Evolutionary conservation across 2,329 filamentous ascomycete genomes (phyloP).

Genomic region (Trichoderma atrobrunneum): DNA sequence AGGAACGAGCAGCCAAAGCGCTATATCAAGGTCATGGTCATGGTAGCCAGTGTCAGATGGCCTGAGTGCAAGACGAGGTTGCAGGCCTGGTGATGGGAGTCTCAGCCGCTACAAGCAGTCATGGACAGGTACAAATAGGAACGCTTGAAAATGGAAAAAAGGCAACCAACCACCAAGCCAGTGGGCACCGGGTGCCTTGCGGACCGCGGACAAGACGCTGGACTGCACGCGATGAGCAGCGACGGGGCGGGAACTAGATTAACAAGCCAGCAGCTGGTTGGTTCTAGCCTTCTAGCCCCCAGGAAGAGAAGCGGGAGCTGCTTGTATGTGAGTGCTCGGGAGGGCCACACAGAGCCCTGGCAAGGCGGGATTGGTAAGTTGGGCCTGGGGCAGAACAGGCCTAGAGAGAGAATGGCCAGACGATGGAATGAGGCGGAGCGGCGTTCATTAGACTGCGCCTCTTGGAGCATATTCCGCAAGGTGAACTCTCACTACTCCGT

Average conservation of each 20-base stretch:
- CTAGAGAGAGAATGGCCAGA: not conserved
- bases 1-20: slow-evolving; percentile 7
- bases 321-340: not conserved
- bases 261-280: not conserved
- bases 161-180: not conserved
- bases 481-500: not conserved
- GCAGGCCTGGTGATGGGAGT: slow-evolving; percentile 41
- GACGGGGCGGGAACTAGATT: not conserved
- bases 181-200: slow-evolving; percentile 21
- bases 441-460: not conserved
- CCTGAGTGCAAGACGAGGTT: slow-evolving; percentile 28
- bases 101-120: slow-evolving; percentile 32
- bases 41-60: slow-evolving; percentile 19
- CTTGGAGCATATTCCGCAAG: not conserved
- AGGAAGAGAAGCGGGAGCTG: not conserved
- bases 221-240: not conserved
- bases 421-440: slow-evolving; percentile 3
- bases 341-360: not conserved
- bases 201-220: slow-evolving; percentile 14
- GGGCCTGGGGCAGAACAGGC: not conserved
- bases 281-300: not conserved
- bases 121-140: slow-evolving; percentile 8
- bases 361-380: not conserved
- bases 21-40: slow-evolving; percentile 12
- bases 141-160: not conserved